Evolutionary conservation across 176 grass and related monocot genomes (phyloP).

Genomic region (Phragmites australis): DNA sequence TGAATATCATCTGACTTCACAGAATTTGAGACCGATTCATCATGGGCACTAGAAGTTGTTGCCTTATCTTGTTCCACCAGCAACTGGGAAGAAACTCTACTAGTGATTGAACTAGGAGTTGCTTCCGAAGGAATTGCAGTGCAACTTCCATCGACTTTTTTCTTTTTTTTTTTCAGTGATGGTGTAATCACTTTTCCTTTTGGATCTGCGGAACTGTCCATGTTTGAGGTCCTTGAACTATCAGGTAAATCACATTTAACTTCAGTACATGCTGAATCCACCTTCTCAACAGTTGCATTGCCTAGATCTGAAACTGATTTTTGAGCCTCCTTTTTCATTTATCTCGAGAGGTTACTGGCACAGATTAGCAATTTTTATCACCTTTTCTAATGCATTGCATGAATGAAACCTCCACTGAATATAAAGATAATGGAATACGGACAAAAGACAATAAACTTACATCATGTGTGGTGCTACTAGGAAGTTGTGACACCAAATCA

Average conservation of each 20-base stretch:
- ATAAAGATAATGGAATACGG: conserved; percentile 11
- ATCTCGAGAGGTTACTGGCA: conserved; percentile 49
- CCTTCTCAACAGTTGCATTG: conserved; percentile 38
- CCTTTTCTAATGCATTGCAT: background rate
- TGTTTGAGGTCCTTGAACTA: conserved; percentile 21
- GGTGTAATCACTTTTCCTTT: conserved; percentile 15
- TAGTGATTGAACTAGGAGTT: conserved; percentile 19
- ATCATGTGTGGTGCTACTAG: conserved; percentile 31
- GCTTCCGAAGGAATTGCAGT: conserved; percentile 11
- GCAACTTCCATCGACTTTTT: conserved; percentile 6
- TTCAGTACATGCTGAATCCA: conserved; percentile 31
- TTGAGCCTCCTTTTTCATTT: conserved; percentile 37
- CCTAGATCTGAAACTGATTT: conserved; percentile 39
- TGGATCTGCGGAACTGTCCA: conserved; percentile 29
- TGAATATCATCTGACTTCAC: conserved; percentile 66
- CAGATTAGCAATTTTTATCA: conserved; percentile 29
- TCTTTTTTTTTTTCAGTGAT: conserved; percentile 30
- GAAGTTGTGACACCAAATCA: conserved; percentile 30
- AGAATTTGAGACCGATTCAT: conserved; percentile 27
- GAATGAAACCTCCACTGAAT: background rate
- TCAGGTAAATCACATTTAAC: conserved; percentile 31
- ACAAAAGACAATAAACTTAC: conserved; percentile 56
- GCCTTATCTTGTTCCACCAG: conserved; percentile 34
- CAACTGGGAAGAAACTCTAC: conserved; percentile 37
- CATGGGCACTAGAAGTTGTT: conserved; percentile 31